phyloP scores from a whole-genome alignment of 257 asterid species.

The Voacanga thouarsii region DNA sequence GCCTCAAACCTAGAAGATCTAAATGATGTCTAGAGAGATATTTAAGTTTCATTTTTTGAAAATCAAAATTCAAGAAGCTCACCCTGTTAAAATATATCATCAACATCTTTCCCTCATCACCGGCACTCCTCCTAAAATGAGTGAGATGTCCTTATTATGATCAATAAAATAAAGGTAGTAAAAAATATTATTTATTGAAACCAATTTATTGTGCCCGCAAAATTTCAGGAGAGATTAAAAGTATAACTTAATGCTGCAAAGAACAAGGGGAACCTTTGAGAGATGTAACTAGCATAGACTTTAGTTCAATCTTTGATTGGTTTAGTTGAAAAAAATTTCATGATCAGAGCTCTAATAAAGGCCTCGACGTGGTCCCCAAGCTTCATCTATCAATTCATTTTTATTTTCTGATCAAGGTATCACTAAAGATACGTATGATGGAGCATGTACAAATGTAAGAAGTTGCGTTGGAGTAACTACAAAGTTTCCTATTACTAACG shows the following conservation, averaged over 20 bases:
- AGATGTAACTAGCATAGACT: not conserved
- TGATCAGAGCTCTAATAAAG: not conserved
- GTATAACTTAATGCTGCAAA: not conserved
- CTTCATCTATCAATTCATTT: not conserved
- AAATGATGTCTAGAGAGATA: not conserved
- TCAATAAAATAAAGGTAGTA: not conserved
- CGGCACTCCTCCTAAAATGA: slow-evolving; percentile 65
- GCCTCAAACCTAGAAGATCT: not conserved
- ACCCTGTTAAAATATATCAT: slow-evolving; percentile 80
- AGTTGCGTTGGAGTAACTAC: no score
- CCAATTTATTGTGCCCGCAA: not conserved
- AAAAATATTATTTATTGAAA: not conserved
- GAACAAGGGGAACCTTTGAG: not conserved
- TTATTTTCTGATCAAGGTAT: not conserved
- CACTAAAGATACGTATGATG: no score
- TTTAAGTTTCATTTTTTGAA: not conserved
- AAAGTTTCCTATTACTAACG: no score
- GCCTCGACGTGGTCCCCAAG: not conserved
- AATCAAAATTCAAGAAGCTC: slow-evolving; percentile 26
- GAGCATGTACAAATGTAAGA: no score
- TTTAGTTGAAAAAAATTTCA: not conserved
- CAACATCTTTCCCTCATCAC: slow-evolving; percentile 94
- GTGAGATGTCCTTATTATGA: not conserved
- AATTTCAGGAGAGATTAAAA: not conserved
- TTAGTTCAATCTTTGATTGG: not conserved